Evolutionary conservation across 495 filamentous ascomycete genomes (phyloP).

Genomic region (Penicillium roqueforti): DNA sequence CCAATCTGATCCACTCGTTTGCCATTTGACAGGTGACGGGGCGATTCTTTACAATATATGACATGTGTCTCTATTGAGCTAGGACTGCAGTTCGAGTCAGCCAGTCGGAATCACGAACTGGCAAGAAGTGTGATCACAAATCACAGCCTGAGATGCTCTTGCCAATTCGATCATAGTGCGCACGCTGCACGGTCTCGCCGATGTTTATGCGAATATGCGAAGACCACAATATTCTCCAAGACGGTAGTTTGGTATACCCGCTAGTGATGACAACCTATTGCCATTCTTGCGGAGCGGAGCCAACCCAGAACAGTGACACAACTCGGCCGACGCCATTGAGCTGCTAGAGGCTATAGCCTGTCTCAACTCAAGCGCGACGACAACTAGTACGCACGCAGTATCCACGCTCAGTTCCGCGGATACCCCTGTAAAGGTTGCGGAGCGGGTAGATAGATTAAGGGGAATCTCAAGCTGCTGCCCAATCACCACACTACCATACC

Average conservation of each 20-base stretch:
- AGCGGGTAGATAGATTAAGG: neutral
- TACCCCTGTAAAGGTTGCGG: neutral
- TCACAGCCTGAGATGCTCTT: neutral
- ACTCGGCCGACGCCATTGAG: neutral
- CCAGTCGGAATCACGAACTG: neutral
- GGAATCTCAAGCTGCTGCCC: neutral
- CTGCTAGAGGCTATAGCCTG: neutral
- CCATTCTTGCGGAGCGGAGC: neutral
- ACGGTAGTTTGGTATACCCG: neutral
- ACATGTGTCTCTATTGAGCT: neutral
- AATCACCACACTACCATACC: neutral
- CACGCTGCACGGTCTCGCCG: neutral
- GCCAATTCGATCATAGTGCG: neutral
- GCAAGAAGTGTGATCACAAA: neutral
- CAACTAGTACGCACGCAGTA: neutral
- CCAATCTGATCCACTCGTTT: neutral
- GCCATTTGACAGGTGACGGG: constrained; percentile 15
- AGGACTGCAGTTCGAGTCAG: neutral
- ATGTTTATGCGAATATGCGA: neutral
- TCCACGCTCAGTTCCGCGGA: neutral
- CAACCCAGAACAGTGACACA: neutral
- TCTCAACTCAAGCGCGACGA: neutral
- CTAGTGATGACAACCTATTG: neutral
- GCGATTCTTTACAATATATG: neutral
- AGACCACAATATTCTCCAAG: neutral